These are phyloP conservation scores for Backusella luteola DNA, from an alignment of 192 early-diverging fungal genomes.

Conservation along the genomic window DNA sequence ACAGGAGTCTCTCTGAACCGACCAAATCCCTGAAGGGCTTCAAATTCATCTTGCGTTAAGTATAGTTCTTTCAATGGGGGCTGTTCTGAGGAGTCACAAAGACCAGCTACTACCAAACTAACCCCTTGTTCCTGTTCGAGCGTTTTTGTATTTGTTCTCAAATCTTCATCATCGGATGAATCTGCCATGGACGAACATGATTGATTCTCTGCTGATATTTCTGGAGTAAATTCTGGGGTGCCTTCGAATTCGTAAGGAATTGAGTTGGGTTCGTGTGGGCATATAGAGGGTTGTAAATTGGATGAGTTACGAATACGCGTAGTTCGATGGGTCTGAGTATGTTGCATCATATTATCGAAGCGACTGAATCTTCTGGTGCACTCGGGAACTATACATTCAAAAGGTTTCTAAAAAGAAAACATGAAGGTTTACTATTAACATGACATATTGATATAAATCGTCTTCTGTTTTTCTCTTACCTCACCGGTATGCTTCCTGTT, in stretches of 20 bases:
- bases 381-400: constrained; percentile 62
- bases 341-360: constrained; percentile 81
- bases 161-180: constrained; percentile 11
- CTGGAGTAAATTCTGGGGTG: background rate
- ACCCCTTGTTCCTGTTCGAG: background rate
- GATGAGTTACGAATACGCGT: constrained; percentile 22
- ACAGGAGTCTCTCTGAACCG: constrained; percentile 26
- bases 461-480: background rate
- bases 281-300: background rate
- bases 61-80: constrained; percentile 3
- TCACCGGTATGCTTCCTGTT: constrained; percentile 37
- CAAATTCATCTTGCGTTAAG: constrained; percentile 36
- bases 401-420: constrained; percentile 57
- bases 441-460: background rate
- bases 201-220: background rate
- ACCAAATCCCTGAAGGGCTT: constrained; percentile 34
- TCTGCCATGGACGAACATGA: background rate
- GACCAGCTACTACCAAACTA: background rate
- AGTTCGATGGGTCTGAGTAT: constrained; percentile 62
- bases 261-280: background rate
- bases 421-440: background rate
- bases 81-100: background rate
- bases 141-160: background rate
- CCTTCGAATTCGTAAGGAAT: background rate
- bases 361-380: constrained; percentile 70